phyloP scores from a whole-genome alignment of 441 rosid genomes.

The Bruguiera hainesii region DNA sequence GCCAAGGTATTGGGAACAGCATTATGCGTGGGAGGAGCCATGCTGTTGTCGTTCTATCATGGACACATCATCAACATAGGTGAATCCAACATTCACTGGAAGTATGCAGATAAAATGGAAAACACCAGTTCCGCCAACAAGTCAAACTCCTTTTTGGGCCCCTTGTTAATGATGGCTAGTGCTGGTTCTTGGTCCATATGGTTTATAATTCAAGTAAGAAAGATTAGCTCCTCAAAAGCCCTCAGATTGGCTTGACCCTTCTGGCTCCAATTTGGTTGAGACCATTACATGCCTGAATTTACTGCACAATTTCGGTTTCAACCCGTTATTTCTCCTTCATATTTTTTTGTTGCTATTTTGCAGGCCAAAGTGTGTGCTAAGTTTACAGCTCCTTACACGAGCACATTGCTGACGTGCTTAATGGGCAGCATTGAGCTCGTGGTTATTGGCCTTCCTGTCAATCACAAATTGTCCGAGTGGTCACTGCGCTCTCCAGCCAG shows the following conservation, averaged over 20 bases:
- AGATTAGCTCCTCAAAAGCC: neutral
- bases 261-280: too few relatives aligned
- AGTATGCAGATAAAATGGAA: conserved; percentile 41
- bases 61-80: conserved; percentile 57
- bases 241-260: neutral
- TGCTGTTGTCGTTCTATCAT: conserved; percentile 87
- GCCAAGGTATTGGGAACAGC: conserved; percentile 78
- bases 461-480: conserved; percentile 56
- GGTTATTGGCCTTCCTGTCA: conserved; percentile 32
- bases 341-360: neutral
- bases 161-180: conserved; percentile 55
- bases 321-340: too few relatives aligned
- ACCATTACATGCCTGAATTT: too few relatives aligned
- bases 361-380: conserved; percentile 59
- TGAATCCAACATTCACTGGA: conserved; percentile 68
- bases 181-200: conserved; percentile 63
- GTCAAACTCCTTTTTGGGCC: conserved; percentile 54
- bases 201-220: conserved; percentile 74
- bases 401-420: conserved; percentile 66
- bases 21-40: conserved; percentile 83
- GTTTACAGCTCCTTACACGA: conserved; percentile 84
- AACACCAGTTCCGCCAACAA: conserved; percentile 11
- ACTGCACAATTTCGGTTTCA: too few relatives aligned
- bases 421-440: conserved; percentile 75
- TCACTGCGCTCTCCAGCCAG: conserved; percentile 48